Conservation (phyloP, 2,329 filamentous ascomycete genomes). For the Cladosporium austrohemisphaericum region DNA sequence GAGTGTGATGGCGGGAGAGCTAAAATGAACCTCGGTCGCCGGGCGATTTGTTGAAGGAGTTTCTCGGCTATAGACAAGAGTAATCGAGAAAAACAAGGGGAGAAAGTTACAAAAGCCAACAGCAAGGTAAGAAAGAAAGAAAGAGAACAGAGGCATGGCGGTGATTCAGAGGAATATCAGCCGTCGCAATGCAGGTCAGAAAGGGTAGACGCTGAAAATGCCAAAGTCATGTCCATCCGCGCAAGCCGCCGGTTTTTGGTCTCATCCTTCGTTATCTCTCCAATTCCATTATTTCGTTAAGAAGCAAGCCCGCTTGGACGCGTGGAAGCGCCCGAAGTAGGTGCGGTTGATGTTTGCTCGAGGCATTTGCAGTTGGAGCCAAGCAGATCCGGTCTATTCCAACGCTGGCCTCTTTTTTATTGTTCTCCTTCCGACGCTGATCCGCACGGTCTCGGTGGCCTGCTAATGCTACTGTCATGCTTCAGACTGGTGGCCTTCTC, state of each 20-base stretch:
- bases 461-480: too few relatives aligned
- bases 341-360: too few relatives aligned
- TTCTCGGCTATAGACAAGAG: conserved; percentile 1
- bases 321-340: neutral
- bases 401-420: neutral
- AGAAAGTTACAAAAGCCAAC: neutral
- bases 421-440: neutral
- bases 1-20: too few relatives aligned
- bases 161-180: too few relatives aligned
- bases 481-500: too few relatives aligned
- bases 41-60: too few relatives aligned
- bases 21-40: too few relatives aligned
- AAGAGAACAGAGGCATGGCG: neutral
- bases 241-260: neutral
- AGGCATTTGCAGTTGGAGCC: too few relatives aligned
- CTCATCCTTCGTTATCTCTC: neutral
- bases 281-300: conserved; percentile 13
- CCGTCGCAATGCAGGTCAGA: too few relatives aligned
- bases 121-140: neutral
- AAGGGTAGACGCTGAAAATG: too few relatives aligned
- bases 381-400: neutral
- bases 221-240: neutral
- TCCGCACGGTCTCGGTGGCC: neutral
- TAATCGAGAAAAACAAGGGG: neutral
- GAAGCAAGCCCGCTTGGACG: neutral